Percentiles rank a stretch among this genome's conserved stretches.
These are phyloP conservation scores for Orbilia oligospora DNA, from an alignment of 2,329 filamentous ascomycete species.

Conservation along the genomic window DNA sequence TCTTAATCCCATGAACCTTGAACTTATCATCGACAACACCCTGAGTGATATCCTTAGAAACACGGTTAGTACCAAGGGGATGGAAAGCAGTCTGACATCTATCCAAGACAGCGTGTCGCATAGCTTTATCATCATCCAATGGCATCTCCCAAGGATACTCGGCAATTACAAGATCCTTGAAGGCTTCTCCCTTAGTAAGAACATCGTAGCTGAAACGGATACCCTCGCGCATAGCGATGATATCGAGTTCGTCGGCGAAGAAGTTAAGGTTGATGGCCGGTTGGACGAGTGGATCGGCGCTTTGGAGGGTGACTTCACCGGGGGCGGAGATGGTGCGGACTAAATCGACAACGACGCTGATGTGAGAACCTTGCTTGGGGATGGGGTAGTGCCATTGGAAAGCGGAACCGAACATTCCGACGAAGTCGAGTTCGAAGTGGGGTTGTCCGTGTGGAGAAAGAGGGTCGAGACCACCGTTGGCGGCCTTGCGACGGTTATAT, in stretches of 20 bases:
- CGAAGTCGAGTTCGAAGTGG: slow-evolving; percentile 76
- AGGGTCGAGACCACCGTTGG: slow-evolving; percentile 69
- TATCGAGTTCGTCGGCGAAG: slow-evolving; percentile 70
- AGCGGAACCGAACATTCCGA: slow-evolving; percentile 72
- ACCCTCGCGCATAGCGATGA: slow-evolving; percentile 74
- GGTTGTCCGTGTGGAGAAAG: slow-evolving; percentile 74
- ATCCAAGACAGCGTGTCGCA: slow-evolving; percentile 73
- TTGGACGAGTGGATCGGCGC: slow-evolving; percentile 66
- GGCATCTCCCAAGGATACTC: slow-evolving; percentile 77
- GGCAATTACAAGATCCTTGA: slow-evolving; percentile 71
- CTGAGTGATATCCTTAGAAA: slow-evolving; percentile 68
- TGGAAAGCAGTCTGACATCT: slow-evolving; percentile 74
- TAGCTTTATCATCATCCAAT: slow-evolving; percentile 71
- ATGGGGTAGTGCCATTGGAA: slow-evolving; percentile 71
- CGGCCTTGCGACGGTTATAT: slow-evolving; percentile 69
- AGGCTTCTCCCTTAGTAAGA: slow-evolving; percentile 72
- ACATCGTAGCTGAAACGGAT: slow-evolving; percentile 73
- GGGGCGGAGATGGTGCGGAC: slow-evolving; percentile 69
- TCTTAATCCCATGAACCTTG: slow-evolving; percentile 72
- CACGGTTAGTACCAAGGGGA: slow-evolving; percentile 73
- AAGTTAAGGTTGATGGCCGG: slow-evolving; percentile 69
- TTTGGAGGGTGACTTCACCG: slow-evolving; percentile 68
- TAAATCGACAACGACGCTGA: slow-evolving; percentile 73
- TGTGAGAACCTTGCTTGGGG: slow-evolving; percentile 69
- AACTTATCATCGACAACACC: slow-evolving; percentile 65